phyloP scores from a whole-genome alignment of 139 green algal genomes.

The Trebouxia sp. region DNA sequence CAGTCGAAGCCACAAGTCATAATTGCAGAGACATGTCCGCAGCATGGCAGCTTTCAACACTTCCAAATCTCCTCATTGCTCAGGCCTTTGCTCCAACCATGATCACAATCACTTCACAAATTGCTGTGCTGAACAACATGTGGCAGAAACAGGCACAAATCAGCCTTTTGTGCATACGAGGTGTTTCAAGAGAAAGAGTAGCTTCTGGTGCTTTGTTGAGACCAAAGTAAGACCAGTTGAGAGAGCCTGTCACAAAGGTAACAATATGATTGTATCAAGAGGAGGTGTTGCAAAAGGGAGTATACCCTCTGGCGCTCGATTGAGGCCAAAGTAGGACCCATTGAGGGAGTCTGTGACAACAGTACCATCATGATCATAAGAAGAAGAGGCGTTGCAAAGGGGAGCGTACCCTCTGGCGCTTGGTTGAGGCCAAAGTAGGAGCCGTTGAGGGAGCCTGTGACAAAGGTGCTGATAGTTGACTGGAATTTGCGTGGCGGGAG shows the following conservation, averaged over 20 bases:
- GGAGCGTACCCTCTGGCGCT: constrained; percentile 4
- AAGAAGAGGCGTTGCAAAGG: not conserved
- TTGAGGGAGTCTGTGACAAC: not conserved
- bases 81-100: no score
- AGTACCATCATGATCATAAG: not conserved
- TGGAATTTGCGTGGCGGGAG: constrained; percentile 49
- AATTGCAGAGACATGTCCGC: no score
- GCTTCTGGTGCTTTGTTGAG: not conserved
- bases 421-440: constrained; percentile 45
- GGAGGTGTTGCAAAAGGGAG: no score
- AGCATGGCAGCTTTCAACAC: no score
- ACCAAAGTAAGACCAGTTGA: not conserved
- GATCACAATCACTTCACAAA: no score
- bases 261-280: not conserved
- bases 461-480: constrained; percentile 53
- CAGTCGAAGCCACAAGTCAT: no score
- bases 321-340: not conserved
- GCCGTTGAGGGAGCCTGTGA: constrained; percentile 45
- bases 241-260: not conserved
- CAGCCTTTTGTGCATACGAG: no score
- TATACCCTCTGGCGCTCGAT: not conserved
- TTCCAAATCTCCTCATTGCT: no score
- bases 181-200: no score
- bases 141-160: no score
- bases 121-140: no score